These are phyloP conservation scores for Colletotrichum sp. DNA, from an alignment of 2,329 filamentous ascomycete genomes.

Conservation along the genomic window DNA sequence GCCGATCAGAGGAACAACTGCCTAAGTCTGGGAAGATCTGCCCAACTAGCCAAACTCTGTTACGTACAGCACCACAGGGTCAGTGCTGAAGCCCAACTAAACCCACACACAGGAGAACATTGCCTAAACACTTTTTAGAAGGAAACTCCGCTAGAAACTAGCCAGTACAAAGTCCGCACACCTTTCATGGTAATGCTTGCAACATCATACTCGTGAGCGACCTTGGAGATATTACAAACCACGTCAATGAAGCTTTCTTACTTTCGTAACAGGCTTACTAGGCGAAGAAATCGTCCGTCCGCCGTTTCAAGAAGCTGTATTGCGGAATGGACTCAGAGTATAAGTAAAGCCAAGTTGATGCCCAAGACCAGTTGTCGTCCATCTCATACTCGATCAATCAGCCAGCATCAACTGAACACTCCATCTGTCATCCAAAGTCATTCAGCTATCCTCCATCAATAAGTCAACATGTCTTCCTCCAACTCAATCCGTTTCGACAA, in stretches of 20 bases:
- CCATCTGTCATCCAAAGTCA: accelerated
- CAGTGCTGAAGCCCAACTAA: neutral
- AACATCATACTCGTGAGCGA: neutral
- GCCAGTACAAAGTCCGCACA: neutral
- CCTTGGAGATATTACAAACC: neutral
- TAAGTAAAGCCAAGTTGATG: neutral
- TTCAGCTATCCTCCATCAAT: neutral
- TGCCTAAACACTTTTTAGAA: neutral
- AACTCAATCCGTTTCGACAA: neutral
- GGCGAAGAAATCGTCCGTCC: neutral
- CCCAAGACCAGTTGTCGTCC: neutral
- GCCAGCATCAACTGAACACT: neutral
- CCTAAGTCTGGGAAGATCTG: neutral
- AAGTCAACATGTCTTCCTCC: neutral
- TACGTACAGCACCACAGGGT: neutral
- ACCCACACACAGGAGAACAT: neutral
- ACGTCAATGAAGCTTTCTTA: neutral
- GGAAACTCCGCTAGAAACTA: neutral
- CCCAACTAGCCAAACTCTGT: neutral
- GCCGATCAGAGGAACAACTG: neutral
- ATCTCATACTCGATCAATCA: neutral
- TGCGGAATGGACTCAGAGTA: neutral
- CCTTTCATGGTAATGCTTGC: neutral
- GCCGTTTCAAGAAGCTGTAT: neutral
- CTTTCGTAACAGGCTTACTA: neutral